Evolutionary conservation across 1,139 yeast genomes (phyloP), one percentile per base, ranked within the genome.

Genomic region (Suhomyces kunorum): DNA sequence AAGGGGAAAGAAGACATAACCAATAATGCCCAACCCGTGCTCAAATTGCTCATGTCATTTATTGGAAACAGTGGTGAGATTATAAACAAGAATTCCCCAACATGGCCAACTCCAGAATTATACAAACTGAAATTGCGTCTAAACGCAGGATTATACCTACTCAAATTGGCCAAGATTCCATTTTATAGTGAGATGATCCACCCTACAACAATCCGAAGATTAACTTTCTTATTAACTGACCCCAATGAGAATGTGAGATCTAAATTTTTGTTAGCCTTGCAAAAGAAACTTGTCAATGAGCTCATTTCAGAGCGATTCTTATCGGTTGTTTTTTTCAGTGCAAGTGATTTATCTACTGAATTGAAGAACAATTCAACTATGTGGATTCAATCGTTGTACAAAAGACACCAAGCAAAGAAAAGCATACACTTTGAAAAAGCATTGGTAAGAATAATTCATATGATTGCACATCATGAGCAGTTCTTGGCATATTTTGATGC

Each of bases 11-110:
- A 22, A 45, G 65, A 49, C 46, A 59, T 68, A 64, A 45, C 50
- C 5, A 51, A 54, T 15, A 58, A 58, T 26, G 80, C 85, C 0
- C 78, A 72, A 40, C 88, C 90, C 7, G 80, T 86, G 0, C 61
- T 87, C 45, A 86, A 84, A 49, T 63, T 87, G 28, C 68, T 88
- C 31, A 68, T 78, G 29, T 79, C 90, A 2, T 66, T 86, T 24
- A 78, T 89, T 34, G 79, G 82, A 3, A 84, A 84, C 56, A 85
- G 86, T 34, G 96, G 96, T n/a, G 96, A 89, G 54, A 74, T 89
- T 19, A 78, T 83, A 3, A 69, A 76, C 19, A 71, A 71, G 18
- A 68, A 68, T 32, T 53, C 71, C 4, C 63, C 60, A 4, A 61
- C 67, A 11, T 70, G 64, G 53, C 80, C 83, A n/a, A 85, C 96